Evolutionary conservation across 768 basidiomycete species (phyloP), one percentile per base, ranked within the genome.

Genomic region (Lactifluus piperatus): DNA sequence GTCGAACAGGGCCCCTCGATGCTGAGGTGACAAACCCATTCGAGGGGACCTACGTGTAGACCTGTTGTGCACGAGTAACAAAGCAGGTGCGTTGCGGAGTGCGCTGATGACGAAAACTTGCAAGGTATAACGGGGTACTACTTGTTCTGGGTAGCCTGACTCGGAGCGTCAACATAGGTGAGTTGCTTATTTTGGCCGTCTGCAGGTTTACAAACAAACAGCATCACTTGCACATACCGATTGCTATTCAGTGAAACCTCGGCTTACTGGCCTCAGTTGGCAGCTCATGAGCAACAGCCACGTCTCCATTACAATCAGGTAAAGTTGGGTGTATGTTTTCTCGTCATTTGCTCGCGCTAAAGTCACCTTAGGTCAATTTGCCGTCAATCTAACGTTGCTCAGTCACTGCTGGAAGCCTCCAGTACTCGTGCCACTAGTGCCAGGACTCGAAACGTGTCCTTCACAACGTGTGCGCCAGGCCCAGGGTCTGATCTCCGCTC

Each of bases 321-420:
- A 50, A 51, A 29, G 36, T 24, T 16, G 45, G 54, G 51, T 41
- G 54, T 56, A 27, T 51, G 55, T 56, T 56, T 56, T 61, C 44
- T 52, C 60, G 55, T 61, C 60, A 61, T 51, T 47, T 34, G 27
- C 29, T 56, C 60, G 50, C 45, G 48, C 55, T 51, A 49, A 41
- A 11, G 44, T 51, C 30, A 3, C 48, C 24, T 61, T 61, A 41
- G 54, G 41, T 56, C 60, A 61, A 52, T 22, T 34, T 61, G 55
- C 60, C 60, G 60, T 61, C 46, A 14, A 30, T 44, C 54, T 44
- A 34, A 34, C 34, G 54, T 56, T 60, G 48, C 47, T 32, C 57
- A 41, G 51, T 32, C 32, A 16, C 26, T 16, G 26, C 49, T 30
- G 51, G 50, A 44, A 37, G 45, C n/a, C 20, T n/a, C 43, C 24